These are phyloP conservation scores for Phoma sp. DNA, from an alignment of 2,329 filamentous ascomycete genomes.

Conservation along the genomic window DNA sequence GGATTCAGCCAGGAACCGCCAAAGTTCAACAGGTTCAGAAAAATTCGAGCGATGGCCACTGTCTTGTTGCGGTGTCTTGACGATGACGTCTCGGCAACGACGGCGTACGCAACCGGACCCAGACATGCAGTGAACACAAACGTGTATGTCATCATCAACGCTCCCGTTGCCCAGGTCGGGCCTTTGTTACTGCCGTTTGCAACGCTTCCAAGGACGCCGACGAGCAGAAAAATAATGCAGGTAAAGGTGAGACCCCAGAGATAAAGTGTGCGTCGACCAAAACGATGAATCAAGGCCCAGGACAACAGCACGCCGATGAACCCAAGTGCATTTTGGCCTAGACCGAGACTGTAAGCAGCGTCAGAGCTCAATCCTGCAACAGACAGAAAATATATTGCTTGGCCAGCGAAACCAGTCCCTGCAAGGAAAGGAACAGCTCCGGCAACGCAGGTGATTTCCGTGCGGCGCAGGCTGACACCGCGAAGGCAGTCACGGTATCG, in stretches of 20 bases:
- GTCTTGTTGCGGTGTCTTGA: conserved; percentile 85
- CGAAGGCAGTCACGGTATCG: conserved; percentile 81
- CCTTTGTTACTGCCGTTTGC: conserved; percentile 43
- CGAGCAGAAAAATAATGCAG: conserved; percentile 69
- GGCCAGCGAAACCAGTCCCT: conserved; percentile 29
- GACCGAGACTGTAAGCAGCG: conserved; percentile 49
- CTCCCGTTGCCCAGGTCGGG: conserved; percentile 27
- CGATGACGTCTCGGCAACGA: conserved; percentile 82
- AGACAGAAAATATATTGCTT: conserved; percentile 53
- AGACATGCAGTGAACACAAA: conserved; percentile 82
- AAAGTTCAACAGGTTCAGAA: conserved; percentile 65
- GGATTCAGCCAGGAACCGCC: conserved; percentile 64
- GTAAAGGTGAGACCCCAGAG: conserved; percentile 68
- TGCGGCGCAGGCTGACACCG: conserved; percentile 76
- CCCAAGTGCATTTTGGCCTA: conserved; percentile 62
- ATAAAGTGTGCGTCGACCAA: conserved; percentile 77
- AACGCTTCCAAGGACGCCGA: conserved; percentile 7
- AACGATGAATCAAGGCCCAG: conserved; percentile 77
- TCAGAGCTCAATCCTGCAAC: conserved; percentile 50
- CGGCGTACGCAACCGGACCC: conserved; percentile 84
- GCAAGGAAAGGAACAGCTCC: conserved; percentile 50
- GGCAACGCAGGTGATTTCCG: conserved; percentile 68
- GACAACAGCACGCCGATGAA: conserved; percentile 71
- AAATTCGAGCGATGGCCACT: conserved; percentile 70
- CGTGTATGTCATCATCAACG: conserved; percentile 45